A percentile compares a stretch with the other conserved stretches of the same genome.
These are phyloP conservation scores for Paramecium tetraurelia DNA, from an alignment of 73 alveolate genomes.

Conservation along the genomic window DNA sequence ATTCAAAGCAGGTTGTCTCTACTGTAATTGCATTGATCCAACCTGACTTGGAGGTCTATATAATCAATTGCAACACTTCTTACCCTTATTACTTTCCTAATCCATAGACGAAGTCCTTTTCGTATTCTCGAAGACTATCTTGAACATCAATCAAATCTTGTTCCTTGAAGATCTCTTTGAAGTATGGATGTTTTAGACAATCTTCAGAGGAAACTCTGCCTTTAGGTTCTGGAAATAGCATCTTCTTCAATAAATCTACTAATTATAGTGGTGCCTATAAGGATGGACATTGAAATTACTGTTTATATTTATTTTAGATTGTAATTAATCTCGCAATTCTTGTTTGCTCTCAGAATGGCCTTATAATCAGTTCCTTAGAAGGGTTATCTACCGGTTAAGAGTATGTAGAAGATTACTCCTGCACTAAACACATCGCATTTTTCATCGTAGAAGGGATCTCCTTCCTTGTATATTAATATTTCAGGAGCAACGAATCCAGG, in stretches of 20 bases:
- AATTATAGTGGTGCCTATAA: background rate
- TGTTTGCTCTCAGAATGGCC: conserved; percentile 57
- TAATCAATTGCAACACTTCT: background rate
- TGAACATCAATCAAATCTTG: conserved; percentile 10
- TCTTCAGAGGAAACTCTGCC: conserved; percentile 55
- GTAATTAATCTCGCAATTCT: conserved; percentile 52
- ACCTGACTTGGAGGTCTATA: conserved; percentile 5
- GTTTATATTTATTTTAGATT: conserved; percentile 16
- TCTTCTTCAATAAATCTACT: conserved; percentile 46
- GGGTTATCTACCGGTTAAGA: conserved; percentile 51
- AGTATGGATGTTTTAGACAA: conserved; percentile 58
- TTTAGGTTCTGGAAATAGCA: conserved; percentile 52
- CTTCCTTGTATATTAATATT: conserved; percentile 53
- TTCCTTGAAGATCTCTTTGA: conserved; percentile 23
- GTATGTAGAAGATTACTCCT: conserved; percentile 44
- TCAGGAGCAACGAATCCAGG: conserved; percentile 69
- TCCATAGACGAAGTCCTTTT: background rate
- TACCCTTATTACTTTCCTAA: conserved; percentile 19
- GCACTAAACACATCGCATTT: conserved; percentile 64
- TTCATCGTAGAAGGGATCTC: conserved; percentile 65
- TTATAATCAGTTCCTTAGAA: conserved; percentile 63
- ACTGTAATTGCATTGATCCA: conserved; percentile 15
- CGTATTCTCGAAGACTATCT: background rate
- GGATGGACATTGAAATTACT: background rate
- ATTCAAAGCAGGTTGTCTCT: conserved; percentile 42